Evolutionary conservation across 2,329 filamentous ascomycete species (phyloP).

Genomic region (Amauroascus niger): DNA sequence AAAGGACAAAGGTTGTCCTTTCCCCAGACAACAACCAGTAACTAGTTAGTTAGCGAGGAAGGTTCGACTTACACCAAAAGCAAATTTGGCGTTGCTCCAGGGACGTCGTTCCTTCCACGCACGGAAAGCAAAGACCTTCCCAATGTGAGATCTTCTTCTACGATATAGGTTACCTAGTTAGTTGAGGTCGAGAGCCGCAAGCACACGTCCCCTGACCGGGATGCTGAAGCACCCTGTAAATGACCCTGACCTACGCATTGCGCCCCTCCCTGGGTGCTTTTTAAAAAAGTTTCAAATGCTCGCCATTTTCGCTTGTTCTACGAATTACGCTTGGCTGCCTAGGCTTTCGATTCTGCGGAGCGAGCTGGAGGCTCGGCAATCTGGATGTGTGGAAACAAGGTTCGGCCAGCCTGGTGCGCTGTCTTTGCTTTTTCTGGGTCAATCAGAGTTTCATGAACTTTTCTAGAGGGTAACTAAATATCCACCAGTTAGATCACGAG

Average conservation of each 20-base stretch:
- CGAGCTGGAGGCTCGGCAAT: conserved; percentile 3
- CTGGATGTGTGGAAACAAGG: not conserved
- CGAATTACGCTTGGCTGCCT: not conserved
- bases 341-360: not conserved
- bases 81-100: not conserved
- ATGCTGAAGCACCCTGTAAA: no score
- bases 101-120: not conserved
- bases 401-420: not conserved
- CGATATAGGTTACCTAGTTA: no score
- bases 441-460: no score
- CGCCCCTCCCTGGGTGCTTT: not conserved
- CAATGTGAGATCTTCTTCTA: no score
- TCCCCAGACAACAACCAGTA: not conserved
- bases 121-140: not conserved
- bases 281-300: not conserved
- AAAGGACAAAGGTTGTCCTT: not conserved
- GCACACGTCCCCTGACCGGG: no score
- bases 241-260: not conserved
- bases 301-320: not conserved
- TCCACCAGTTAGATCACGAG: no score
- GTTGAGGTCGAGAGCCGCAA: no score
- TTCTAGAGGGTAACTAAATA: no score
- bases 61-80: not conserved
- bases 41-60: no score
- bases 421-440: not conserved